Percentiles rank a stretch among this genome's conserved stretches.
phyloP scores from a whole-genome alignment of 495 filamentous ascomycete species.

The Podospora pseudopauciseta region DNA sequence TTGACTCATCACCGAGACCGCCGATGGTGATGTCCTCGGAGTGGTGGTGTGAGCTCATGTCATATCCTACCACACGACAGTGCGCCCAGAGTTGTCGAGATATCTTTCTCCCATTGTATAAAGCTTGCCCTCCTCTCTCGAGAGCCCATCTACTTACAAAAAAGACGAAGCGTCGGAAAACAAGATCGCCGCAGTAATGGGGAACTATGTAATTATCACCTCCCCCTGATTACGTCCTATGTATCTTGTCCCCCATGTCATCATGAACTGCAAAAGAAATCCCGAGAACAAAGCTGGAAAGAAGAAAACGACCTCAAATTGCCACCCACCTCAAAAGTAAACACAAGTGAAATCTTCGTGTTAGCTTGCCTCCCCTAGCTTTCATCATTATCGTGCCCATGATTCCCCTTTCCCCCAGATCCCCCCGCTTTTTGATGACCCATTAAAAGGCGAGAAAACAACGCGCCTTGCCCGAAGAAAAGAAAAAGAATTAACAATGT shows the following conservation, averaged over 20 bases:
- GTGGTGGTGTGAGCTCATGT: too few species aligned
- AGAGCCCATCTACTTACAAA: neutral
- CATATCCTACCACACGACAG: neutral
- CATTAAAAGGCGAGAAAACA: neutral
- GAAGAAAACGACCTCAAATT: neutral
- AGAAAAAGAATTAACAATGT: neutral
- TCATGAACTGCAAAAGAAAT: neutral
- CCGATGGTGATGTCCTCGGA: too few species aligned
- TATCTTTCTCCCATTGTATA: neutral
- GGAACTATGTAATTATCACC: neutral
- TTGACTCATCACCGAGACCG: too few species aligned
- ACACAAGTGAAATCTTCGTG: neutral
- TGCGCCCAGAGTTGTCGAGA: neutral
- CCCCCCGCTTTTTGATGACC: neutral
- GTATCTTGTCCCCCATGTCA: neutral
- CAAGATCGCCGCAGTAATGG: neutral
- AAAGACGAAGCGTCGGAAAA: neutral
- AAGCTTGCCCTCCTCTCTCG: neutral
- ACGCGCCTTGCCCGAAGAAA: neutral
- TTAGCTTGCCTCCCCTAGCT: neutral
- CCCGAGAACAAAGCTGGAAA: neutral
- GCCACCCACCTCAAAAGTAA: neutral
- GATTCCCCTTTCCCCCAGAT: neutral
- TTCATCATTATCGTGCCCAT: neutral
- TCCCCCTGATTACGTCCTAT: too few species aligned